A percentile compares a stretch with the other conserved stretches of the same genome.
Evolutionary conservation across 371 early-diverging fungal genomes (phyloP).

Genomic region (Apophysomyces sp.): DNA sequence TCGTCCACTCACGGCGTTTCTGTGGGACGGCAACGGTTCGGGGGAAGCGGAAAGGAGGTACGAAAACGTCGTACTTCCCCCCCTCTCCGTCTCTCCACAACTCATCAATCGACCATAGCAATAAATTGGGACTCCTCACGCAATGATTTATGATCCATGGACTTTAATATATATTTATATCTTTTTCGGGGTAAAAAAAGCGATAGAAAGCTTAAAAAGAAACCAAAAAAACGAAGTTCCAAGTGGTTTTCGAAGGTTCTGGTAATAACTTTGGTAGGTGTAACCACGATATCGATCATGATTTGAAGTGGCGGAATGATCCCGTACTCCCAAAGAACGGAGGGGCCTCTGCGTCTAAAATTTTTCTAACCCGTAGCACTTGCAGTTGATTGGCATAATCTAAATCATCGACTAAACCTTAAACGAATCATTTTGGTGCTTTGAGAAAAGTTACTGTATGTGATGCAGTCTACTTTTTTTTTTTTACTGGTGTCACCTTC

Average conservation of each 20-base stretch:
- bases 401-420: background rate
- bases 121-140: too few relatives aligned
- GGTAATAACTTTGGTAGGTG: too few relatives aligned
- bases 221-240: background rate
- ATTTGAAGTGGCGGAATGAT: background rate
- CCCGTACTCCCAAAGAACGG: background rate
- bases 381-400: background rate
- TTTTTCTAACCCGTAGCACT: background rate
- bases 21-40: constrained; percentile 6
- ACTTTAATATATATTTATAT: too few relatives aligned
- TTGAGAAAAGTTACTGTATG: background rate
- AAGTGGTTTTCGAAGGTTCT: too few relatives aligned
- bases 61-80: too few relatives aligned
- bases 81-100: background rate
- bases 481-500: background rate
- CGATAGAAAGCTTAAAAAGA: background rate
- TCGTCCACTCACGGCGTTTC: constrained; percentile 18
- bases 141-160: too few relatives aligned
- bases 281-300: background rate
- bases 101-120: background rate
- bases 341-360: background rate
- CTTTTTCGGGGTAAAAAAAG: background rate
- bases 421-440: background rate
- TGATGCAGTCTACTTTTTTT: background rate
- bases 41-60: too few relatives aligned